Conservation (phyloP, 2,329 filamentous ascomycete genomes). For the Aspergillus proliferans region DNA sequence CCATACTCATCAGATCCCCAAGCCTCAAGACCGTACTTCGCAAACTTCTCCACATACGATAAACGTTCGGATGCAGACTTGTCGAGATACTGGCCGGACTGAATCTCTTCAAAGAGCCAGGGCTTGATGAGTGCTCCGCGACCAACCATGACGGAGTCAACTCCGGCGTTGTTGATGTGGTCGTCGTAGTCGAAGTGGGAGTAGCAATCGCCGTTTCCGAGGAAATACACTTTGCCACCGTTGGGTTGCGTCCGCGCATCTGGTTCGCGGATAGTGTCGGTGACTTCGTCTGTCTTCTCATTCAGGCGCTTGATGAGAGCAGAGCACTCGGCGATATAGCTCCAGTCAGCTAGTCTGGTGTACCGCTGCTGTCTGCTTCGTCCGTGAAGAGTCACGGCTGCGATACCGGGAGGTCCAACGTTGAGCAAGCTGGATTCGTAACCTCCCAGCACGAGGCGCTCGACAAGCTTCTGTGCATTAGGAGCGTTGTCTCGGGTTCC, state of each 20-base stretch:
- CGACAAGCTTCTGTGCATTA: conserved; percentile 72
- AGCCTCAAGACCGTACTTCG: conserved; percentile 79
- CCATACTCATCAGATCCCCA: conserved; percentile 97
- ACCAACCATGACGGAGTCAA: conserved; percentile 96
- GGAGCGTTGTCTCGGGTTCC: conserved; percentile 75
- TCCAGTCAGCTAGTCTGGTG: conserved; percentile 86
- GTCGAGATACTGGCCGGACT: conserved; percentile 85
- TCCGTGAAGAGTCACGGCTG: conserved; percentile 92
- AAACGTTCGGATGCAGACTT: conserved; percentile 87
- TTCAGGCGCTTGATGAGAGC: conserved; percentile 77
- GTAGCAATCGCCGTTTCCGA: conserved; percentile 95
- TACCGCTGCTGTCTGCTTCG: conserved; percentile 92
- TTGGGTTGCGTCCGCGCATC: conserved; percentile 69
- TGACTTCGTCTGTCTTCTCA: conserved; percentile 56
- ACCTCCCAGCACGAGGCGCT: conserved; percentile 75
- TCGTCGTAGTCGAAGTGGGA: conserved; percentile 82
- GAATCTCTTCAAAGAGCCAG: conserved; percentile 97
- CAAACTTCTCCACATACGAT: conserved; percentile 79
- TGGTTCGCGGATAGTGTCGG: conserved; percentile 71
- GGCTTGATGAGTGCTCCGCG: conserved; percentile 94
- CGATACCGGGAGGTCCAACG: conserved; percentile 73
- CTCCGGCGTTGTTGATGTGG: conserved; percentile 67
- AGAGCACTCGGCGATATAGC: conserved; percentile 85
- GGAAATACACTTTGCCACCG: conserved; percentile 72
- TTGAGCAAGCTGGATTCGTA: conserved; percentile 60